Evolutionary conservation across 2,329 filamentous ascomycete genomes (phyloP).

Genomic region (Penicillium sp.): DNA sequence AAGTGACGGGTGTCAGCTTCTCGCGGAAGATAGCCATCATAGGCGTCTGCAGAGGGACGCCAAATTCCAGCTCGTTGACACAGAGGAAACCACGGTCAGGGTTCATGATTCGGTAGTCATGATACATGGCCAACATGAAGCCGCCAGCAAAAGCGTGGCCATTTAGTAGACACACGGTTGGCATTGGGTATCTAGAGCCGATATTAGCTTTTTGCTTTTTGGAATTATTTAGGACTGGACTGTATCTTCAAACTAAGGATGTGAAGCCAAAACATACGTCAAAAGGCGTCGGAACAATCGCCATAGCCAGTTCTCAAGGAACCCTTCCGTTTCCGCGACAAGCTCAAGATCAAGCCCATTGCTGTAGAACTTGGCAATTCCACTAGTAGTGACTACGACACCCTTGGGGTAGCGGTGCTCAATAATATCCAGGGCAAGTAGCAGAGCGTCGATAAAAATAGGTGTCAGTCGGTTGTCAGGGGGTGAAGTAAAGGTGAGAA

Average conservation of each 20-base stretch:
- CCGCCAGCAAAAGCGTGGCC: slow-evolving; percentile 80
- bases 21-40: slow-evolving; percentile 73
- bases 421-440: slow-evolving; percentile 71
- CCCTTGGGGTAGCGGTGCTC: slow-evolving; percentile 67
- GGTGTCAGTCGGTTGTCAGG: slow-evolving; percentile 75
- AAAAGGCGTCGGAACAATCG: slow-evolving; percentile 63
- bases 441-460: slow-evolving; percentile 64
- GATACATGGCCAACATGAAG: slow-evolving; percentile 77
- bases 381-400: slow-evolving; percentile 73
- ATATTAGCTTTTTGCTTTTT: background rate
- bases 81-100: slow-evolving; percentile 69
- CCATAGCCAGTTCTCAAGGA: slow-evolving; percentile 62
- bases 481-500: slow-evolving; percentile 68
- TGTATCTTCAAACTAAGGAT: background rate
- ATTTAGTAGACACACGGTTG: slow-evolving; percentile 74
- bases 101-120: slow-evolving; percentile 79
- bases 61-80: slow-evolving; percentile 78
- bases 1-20: slow-evolving; percentile 58
- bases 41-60: slow-evolving; percentile 68
- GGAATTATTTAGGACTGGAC: background rate
- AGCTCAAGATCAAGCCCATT: slow-evolving; percentile 78
- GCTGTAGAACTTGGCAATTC: slow-evolving; percentile 74
- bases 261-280: slow-evolving; percentile 42
- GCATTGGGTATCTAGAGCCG: slow-evolving; percentile 65
- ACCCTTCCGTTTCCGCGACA: slow-evolving; percentile 59